Evolutionary conservation across 2,329 filamentous ascomycete species (phyloP), one percentile per base, ranked within the genome.

Genomic region (Aspergillus flavus): DNA sequence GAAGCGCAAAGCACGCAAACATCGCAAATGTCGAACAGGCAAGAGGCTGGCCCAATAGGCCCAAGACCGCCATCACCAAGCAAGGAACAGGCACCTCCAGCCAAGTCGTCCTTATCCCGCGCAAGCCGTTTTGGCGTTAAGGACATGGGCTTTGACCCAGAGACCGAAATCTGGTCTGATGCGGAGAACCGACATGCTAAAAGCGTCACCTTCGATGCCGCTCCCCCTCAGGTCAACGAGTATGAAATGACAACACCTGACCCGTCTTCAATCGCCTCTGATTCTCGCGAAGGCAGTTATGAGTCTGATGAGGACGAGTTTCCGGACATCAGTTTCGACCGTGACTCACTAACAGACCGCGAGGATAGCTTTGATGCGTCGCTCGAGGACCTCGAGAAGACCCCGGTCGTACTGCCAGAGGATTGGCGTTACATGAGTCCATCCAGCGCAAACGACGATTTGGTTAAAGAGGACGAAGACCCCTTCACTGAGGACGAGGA

Each of bases 201-300:
- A 84, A 97, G 94, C 72, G 95, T 99, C 63, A 99, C 94, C 0
- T 99, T 99, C 75, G 93, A 98, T 79, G 91, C 90, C 43, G 93
- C 92, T 2, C 94, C 94, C 26, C 95, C 95, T 28, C 92, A 96
- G 75, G 86, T 99, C 72, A 97, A 98, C 75, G 95, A 99, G 80
- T 99, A 98, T 77, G 95, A 98, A 79, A 94, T 97, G 91, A 91
- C 93, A 39, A 99, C 95, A 2, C 95, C 95, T 12, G 95, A 97
- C 74, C 87, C 96, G n/a, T 97, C 94, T 1, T 96, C 94, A 0
- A 85, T 96, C 28, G 92, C 92, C 30, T 94, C 92, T 56, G 93
- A 91, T 69, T 98, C 94, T 14, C 90, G 94, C 10, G 93, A 97
- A 73, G 93, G 93, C 48, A 98, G 94, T 80, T 97, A 92, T 76